phyloP scores from a whole-genome alignment of 2,329 filamentous ascomycete species.

The Fusarium sulawesiense region DNA sequence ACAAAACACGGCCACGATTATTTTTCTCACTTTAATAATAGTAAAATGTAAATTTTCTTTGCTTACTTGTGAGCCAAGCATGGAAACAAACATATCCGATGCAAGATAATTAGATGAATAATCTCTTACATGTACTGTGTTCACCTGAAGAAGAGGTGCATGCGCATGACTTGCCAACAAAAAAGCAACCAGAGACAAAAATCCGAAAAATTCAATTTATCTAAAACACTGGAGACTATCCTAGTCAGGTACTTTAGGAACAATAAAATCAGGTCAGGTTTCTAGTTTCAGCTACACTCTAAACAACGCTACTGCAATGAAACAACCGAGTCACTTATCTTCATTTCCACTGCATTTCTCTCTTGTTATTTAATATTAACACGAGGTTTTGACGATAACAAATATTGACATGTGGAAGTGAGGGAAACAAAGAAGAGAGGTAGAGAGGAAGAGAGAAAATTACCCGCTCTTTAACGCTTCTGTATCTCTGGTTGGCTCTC shows the following conservation, averaged over 20 bases:
- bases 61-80: neutral
- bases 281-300: constrained; percentile 30
- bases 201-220: constrained; percentile 9
- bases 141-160: constrained; percentile 18
- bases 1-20: constrained; percentile 22
- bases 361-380: neutral
- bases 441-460: neutral
- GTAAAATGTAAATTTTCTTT: neutral
- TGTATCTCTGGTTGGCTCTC: constrained; percentile 19
- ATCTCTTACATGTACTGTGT: constrained; percentile 4
- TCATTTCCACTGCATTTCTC: constrained; percentile 31
- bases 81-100: constrained; percentile 13
- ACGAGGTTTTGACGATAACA: neutral
- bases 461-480: constrained; percentile 37
- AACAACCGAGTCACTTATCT: constrained; percentile 22
- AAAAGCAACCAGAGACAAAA: constrained; percentile 8
- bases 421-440: neutral
- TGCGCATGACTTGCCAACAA: neutral
- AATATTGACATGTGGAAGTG: neutral
- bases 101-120: neutral
- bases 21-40: neutral
- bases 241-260: neutral
- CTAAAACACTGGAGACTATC: constrained; percentile 12
- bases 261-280: neutral
- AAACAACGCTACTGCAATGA: constrained; percentile 32